Conservation (phyloP, 129 eudicot genomes). For the Solidago caesia region DNA sequence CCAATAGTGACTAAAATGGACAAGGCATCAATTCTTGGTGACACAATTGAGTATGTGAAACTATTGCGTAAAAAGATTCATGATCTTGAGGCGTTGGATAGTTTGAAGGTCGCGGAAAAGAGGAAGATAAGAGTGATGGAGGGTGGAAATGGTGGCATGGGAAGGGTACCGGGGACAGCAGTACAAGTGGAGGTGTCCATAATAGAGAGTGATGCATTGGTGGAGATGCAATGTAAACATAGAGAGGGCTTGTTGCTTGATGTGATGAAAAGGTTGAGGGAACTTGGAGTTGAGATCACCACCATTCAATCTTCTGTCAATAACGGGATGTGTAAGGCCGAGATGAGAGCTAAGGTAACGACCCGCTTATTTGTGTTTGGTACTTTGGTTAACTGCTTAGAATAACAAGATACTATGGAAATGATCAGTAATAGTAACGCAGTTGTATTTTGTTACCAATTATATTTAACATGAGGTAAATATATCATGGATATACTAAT, state of each 20-base stretch:
- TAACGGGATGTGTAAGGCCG: slow-evolving; percentile 52
- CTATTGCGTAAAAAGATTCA: slow-evolving; percentile 53
- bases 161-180: slow-evolving; percentile 25
- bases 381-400: too few species aligned
- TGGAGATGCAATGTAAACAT: slow-evolving; percentile 61
- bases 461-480: too few species aligned
- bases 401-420: too few species aligned
- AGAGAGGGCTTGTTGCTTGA: slow-evolving; percentile 76
- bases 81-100: slow-evolving; percentile 54
- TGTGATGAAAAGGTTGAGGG: slow-evolving; percentile 67
- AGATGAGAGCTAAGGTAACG: slow-evolving; percentile 85
- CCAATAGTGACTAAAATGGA: slow-evolving; percentile 93
- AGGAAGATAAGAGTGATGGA: slow-evolving; percentile 49
- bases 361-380: neutral
- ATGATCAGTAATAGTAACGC: too few species aligned
- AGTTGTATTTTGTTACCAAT: too few species aligned
- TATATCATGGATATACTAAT: too few species aligned
- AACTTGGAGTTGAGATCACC: slow-evolving; percentile 56
- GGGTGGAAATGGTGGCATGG: slow-evolving; percentile 28
- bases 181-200: slow-evolving; percentile 79
- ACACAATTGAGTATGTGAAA: slow-evolving; percentile 90
- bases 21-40: slow-evolving; percentile 88
- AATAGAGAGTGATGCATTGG: slow-evolving; percentile 84
- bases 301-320: slow-evolving; percentile 56
- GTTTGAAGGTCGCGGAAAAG: slow-evolving; percentile 27